Base-by-base conservation (phyloP, 352 stramenopile species). In the Thalassiosira pacifica region DNA sequence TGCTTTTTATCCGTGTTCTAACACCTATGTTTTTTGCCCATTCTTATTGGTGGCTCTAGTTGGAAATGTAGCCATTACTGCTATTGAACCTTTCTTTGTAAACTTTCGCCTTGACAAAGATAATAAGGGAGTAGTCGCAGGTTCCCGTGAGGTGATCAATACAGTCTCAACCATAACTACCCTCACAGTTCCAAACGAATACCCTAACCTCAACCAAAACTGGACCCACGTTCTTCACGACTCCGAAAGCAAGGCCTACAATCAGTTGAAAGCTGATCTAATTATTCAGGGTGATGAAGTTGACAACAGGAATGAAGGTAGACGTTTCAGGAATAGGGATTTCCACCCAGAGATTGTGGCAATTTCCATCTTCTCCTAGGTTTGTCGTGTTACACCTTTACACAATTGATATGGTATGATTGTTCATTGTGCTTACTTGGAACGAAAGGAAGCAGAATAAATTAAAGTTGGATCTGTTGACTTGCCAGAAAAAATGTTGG, bases 31-130 rank as follows among this genome's bases (percentile, higher is more conserved):
- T 48, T 48, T 48, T 13, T 48, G 37, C 13, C 13, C 6, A 48
- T 48, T 48, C 37, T 48, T 48, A n/a, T n/a, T n/a, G 37, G 13
- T 48, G 37, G 13, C 37, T 48, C 6, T 10, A 27, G 55, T 70
- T 37, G 66, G 66, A 53, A 74, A 74, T 31, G 37, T 34, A 27
- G 66, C 27, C 27, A 74, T 63, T 34, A 19, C 27, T 6, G 66
- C 66, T 29, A 9, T 60, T 53, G 66, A 74, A 34, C 66, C 66
- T 24, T 74, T 74, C 66, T 60, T 74, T 9, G 66, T 74, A 5
- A 74, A 74, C 66, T 74, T 74, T 29, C 66, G 66, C n/a, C 27
- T 37, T 57, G 18, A 24, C 13, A 74, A 74, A 27, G 66, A 74
- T 24, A 10, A 59, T 52, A 34, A 31, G 63, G 22, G 29, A 22